Conservation (phyloP, 2,329 filamentous ascomycete genomes). For the Camptophora hylomeconis region DNA sequence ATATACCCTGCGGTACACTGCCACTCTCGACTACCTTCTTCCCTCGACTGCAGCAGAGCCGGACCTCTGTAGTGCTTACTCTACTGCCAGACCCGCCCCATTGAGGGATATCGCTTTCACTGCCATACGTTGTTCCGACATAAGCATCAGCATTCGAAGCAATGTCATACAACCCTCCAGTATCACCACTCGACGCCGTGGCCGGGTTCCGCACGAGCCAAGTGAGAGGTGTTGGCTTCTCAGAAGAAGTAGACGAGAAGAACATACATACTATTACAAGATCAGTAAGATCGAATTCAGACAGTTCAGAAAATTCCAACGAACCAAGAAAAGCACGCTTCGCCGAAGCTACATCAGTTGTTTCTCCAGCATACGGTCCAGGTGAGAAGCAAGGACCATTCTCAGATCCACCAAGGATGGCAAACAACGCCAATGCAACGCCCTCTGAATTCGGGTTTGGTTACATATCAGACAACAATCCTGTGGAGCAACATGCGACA, state of each 20-base stretch:
- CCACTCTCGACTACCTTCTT: slow-evolving; percentile 5
- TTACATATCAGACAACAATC: slow-evolving; percentile 56
- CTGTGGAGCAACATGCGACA: slow-evolving; percentile 41
- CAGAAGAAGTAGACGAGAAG: slow-evolving; percentile 19
- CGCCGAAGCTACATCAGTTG: slow-evolving; percentile 50
- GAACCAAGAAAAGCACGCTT: slow-evolving; percentile 49
- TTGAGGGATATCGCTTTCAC: no score
- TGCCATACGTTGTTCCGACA: no score
- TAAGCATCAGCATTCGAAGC: no score
- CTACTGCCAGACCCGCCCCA: no score
- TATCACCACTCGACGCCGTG: slow-evolving; percentile 27
- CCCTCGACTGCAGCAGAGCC: no score
- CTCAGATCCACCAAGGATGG: slow-evolving; percentile 32
- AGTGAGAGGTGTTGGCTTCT: slow-evolving; percentile 19
- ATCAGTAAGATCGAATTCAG: slow-evolving; percentile 14
- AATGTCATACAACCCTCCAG: slow-evolving; percentile 24
- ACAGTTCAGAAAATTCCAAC: slow-evolving; percentile 20
- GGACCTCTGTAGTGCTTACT: no score
- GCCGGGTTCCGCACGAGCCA: slow-evolving; percentile 21
- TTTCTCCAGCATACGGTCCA: slow-evolving; percentile 45
- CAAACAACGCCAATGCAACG: slow-evolving; percentile 39
- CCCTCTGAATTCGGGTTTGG: slow-evolving; percentile 86
- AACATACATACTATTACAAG: slow-evolving; percentile 8
- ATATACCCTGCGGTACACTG: slow-evolving; percentile 5
- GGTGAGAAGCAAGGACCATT: slow-evolving; percentile 36